Evolutionary conservation across 306 rosid genomes (phyloP), one percentile per base, ranked within the genome.

Genomic region (Vigna reflexopilosa): DNA sequence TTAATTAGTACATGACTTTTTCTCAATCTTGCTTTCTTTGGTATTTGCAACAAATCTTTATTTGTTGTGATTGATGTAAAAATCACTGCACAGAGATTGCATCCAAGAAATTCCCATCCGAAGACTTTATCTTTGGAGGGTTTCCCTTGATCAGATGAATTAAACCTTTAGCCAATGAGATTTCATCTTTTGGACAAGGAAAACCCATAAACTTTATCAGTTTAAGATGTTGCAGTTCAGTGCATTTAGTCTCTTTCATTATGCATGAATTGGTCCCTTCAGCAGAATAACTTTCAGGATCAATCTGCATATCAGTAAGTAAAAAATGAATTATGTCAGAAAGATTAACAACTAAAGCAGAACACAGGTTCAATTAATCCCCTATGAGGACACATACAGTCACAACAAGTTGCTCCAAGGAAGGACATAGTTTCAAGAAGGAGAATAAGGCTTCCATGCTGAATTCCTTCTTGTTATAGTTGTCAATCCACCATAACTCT

Each of bases 401-500:
- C 20, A 91, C 66, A 79, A 74, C 81, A 64, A 93, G 90, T 72
- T 68, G 75, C 78, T 90, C 89, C 57, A 93, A 80, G 57, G 85
- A 81, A 34, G 98, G 95, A 49, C 97, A 93, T 42, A 88, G 72
- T 62, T 67, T 86, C 67, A 91, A 65, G 72, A 93, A 88, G 76
- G 81, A 83, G 62, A 88, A 67, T 28, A 90, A 76, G 54, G 83
- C 82, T 59, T 88, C 88, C 54, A 65, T 79, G 83, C 28, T 83
- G 73, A 42, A 64, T 66, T 71, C 88, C 80, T 71, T 85, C 56
- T 84, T 81, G 19, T 87, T 66, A 34, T 54, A 56, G 67, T 69
- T 80, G 67, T 83, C 92, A 59, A 93, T 91, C 98, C 97, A 89
- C 91, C 91, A 77, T 69, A 93, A 58, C 77, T 89, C 91, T 78